Base-by-base conservation (phyloP, 441 rosid species). In the Pelargonium australe region DNA sequence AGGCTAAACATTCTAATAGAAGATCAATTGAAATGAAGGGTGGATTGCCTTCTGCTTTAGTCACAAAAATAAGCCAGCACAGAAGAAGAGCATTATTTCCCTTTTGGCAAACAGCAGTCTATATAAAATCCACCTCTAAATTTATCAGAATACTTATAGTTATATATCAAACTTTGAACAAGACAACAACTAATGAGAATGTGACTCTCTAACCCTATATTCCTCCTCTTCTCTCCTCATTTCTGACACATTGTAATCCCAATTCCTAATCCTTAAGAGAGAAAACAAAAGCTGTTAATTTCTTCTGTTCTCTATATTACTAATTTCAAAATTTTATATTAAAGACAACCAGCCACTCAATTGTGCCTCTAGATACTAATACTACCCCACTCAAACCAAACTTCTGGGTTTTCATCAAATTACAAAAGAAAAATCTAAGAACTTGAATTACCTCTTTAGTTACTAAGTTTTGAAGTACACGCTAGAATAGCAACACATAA, bases 371-470 rank as follows among this genome's bases (percentile, higher is more conserved):
- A 20, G 64, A 55, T 60, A 60, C 64, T 23, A 3, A 7, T 44
- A 11, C 13, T 7, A 44, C 5, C 14, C n/a, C 37, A 60, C 63
- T 17, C 23, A 31, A 7, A 20, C 34, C 37, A 60, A 20, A 20
- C 31, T 60, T 60, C 64, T 20, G 64, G 64, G 64, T 60, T 60
- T 57, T 11, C 23, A 51, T 60, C 64, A 20, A 44, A 44, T 7
- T 44, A 8, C 10, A 44, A 44, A 44, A 44, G 13, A 31, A 23
- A 60, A 5, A 9, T 9, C 11, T 60, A 23, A 23, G 37, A 60
- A 60, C 64, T 60, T 60, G n/a, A 60, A 60, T 60, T 7, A 60
- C 31, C 63, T 2, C 31, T 19, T 19, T 17, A 19, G 13, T 11
- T 19, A 7, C 9, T 11, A 23, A 9, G 5, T 60, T 60, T 23